These are phyloP conservation scores for Cercospora sp. DNA, from an alignment of 2,329 filamentous ascomycete genomes.

Conservation along the genomic window DNA sequence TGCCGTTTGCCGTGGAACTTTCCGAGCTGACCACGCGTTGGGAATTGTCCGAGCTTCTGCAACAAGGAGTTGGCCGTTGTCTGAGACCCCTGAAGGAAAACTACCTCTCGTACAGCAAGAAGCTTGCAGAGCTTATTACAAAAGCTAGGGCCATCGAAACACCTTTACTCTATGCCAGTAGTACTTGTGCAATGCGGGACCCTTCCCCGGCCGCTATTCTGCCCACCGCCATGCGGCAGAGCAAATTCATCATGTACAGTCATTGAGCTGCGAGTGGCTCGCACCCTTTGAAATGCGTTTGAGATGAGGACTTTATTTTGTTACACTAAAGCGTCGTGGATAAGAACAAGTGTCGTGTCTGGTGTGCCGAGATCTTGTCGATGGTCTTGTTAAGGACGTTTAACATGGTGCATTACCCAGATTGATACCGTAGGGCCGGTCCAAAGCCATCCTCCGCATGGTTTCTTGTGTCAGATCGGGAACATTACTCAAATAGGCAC, in stretches of 20 bases:
- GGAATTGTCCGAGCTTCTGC: conserved; percentile 63
- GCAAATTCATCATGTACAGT: conserved; percentile 50
- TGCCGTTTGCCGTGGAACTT: conserved; percentile 59
- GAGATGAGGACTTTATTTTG: no score
- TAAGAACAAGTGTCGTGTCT: no score
- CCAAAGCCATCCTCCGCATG: no score
- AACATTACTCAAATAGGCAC: no score
- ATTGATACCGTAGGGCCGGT: no score
- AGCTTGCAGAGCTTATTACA: conserved; percentile 34
- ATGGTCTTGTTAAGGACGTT: no score
- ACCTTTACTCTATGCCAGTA: conserved; percentile 26
- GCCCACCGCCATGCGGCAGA: conserved; percentile 49
- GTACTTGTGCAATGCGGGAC: background rate
- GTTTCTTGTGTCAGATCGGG: no score
- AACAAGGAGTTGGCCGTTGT: conserved; percentile 58
- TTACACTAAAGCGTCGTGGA: no score
- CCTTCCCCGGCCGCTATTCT: conserved; percentile 41
- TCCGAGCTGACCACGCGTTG: conserved; percentile 42
- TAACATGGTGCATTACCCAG: no score
- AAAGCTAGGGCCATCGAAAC: conserved; percentile 29
- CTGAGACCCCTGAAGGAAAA: conserved; percentile 53
- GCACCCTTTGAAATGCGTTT: no score
- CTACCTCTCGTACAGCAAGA: background rate
- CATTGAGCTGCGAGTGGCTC: conserved; percentile 40
- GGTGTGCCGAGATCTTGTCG: no score